These are phyloP conservation scores for Kluyveromyces dobzhanskii DNA, from an alignment of 805 yeast genomes.

Conservation along the genomic window DNA sequence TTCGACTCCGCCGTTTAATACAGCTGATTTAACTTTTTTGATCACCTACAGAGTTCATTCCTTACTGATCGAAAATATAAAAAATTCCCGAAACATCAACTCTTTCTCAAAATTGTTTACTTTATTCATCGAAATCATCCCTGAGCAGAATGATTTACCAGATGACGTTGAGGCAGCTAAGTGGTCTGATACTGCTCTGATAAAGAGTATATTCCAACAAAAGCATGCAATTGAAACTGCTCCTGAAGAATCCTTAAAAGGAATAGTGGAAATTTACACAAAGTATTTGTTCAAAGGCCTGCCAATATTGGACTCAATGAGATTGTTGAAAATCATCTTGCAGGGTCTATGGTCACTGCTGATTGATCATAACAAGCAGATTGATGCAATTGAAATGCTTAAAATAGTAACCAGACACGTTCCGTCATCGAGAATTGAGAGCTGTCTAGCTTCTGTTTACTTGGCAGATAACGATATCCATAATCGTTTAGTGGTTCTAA, in stretches of 20 bases:
- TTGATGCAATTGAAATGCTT: constrained; percentile 59
- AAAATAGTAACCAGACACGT: constrained; percentile 51
- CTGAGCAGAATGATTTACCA: constrained; percentile 22
- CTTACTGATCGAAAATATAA: constrained; percentile 19
- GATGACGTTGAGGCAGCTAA: constrained; percentile 8
- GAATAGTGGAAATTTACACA: constrained; percentile 26
- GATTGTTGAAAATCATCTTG: constrained; percentile 22
- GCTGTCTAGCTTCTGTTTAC: constrained; percentile 55
- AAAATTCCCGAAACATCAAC: constrained; percentile 15
- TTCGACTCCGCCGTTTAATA: constrained; percentile 31
- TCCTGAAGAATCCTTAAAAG: constrained; percentile 15
- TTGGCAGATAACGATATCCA: constrained; percentile 32
- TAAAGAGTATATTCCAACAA: constrained; percentile 18
- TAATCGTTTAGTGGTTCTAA: constrained; percentile 45
- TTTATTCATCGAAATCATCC: constrained; percentile 37
- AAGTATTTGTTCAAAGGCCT: constrained; percentile 23
- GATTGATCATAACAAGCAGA: constrained; percentile 45
- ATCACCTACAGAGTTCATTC: constrained; percentile 28
- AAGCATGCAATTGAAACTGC: constrained; percentile 8
- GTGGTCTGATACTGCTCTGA: constrained; percentile 32
- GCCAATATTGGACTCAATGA: constrained; percentile 17
- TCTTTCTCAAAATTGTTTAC: constrained; percentile 32
- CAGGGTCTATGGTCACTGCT: constrained; percentile 50
- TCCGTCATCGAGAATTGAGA: constrained; percentile 55
- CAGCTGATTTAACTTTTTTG: constrained; percentile 38